Evolutionary conservation across 345 rosid genomes (phyloP), one percentile per base, ranked within the genome.

Genomic region (Clausena lansium): DNA sequence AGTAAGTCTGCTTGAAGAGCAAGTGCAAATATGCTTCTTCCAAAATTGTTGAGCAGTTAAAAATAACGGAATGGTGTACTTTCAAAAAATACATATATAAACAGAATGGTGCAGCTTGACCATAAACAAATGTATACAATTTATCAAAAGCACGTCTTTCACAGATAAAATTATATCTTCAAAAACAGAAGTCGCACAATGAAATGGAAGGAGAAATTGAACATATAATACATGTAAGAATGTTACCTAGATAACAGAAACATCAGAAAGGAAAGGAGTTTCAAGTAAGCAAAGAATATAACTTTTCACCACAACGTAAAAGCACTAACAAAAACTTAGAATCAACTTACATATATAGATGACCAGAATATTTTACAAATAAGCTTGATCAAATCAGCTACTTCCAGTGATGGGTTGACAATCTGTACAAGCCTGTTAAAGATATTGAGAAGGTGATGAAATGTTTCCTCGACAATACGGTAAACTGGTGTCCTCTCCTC

Each of bases 331-430:
- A 15, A 38, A 50, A 50, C 55, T 39, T 45, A 22, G 38, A 24
- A 24, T 24, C 15, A 71, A 88, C 99, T 88, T 86, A 97, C 99
- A 84, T 97, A 97, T 71, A 97, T 94, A 52, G 94, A 88, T 66
- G 98, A 96, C 99, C 97, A 96, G 89, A 96, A 96, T 81, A 96
- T 94, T 90, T 96, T 96, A 79, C 98, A 97, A 72, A 94, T 91
- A 72, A 97, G 95, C 91, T 97, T 97, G 80, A 97, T 91, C 82
- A 89, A 81, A 79, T 97, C 98, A 4, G 99, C 97, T 79, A 97
- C 86, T 86, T 91, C 98, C 75, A 96, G 52, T 32, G 99, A 76
- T 36, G 99, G 97, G 76, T 91, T 91, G 35, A 79, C 79, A 80
- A 97, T 91, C 86, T 91, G 98, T 74, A 90, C 91, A 73, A 97